These are phyloP conservation scores for Prinsepia uniflora DNA, from an alignment of 306 rosid species.

Conservation along the genomic window DNA sequence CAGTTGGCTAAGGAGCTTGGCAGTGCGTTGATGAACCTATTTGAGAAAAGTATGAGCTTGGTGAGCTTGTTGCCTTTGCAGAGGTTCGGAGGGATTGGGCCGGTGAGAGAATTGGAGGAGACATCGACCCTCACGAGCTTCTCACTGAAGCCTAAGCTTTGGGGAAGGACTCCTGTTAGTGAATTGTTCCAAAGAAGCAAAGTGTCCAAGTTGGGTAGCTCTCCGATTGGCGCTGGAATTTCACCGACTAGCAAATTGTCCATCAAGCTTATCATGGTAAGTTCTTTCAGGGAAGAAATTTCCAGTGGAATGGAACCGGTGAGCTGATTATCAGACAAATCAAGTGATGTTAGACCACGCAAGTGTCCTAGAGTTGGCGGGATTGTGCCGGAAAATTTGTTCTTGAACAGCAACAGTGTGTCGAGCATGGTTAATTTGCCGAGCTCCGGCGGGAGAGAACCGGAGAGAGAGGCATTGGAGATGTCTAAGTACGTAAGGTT, in stretches of 20 bases:
- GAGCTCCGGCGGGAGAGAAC: slow-evolving; percentile 47
- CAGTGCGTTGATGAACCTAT: slow-evolving; percentile 35
- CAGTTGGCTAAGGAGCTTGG: slow-evolving; percentile 53
- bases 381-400: slow-evolving; percentile 55
- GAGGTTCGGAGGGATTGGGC: slow-evolving; percentile 59
- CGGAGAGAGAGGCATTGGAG: slow-evolving; percentile 55
- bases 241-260: slow-evolving; percentile 58
- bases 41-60: slow-evolving; percentile 62
- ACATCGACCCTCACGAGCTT: slow-evolving; percentile 52
- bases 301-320: slow-evolving; percentile 60
- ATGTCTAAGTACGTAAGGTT: slow-evolving; percentile 71
- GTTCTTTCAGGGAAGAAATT: slow-evolving; percentile 33
- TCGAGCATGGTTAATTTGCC: slow-evolving; percentile 68
- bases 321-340: slow-evolving; percentile 75
- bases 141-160: slow-evolving; percentile 51
- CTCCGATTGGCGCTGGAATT: slow-evolving; percentile 61
- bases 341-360: slow-evolving; percentile 47
- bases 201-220: slow-evolving; percentile 54
- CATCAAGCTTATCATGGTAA: slow-evolving; percentile 53
- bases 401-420: slow-evolving; percentile 54
- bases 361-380: slow-evolving; percentile 58
- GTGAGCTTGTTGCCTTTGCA: slow-evolving; percentile 59
- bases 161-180: slow-evolving; percentile 64
- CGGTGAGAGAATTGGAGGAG: slow-evolving; percentile 70
- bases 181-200: slow-evolving; percentile 75